These are phyloP conservation scores for Marasmius sp. DNA, from an alignment of 1,284 basidiomycete genomes.

Conservation along the genomic window DNA sequence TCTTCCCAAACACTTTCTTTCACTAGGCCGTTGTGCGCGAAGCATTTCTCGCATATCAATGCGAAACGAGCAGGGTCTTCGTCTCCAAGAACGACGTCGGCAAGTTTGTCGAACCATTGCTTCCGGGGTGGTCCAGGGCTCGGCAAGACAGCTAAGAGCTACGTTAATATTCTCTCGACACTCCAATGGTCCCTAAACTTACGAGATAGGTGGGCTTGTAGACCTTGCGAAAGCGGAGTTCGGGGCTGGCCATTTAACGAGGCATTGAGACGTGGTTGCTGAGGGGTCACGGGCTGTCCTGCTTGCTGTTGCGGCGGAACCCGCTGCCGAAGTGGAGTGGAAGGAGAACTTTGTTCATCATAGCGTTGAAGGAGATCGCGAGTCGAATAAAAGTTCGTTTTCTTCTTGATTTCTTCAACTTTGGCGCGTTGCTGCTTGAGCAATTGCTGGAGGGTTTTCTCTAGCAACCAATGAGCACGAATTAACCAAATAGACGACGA, in stretches of 20 bases:
- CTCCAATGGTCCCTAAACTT: constrained; percentile 12
- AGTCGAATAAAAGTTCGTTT: constrained; percentile 93
- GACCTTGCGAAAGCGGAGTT: constrained; percentile 7
- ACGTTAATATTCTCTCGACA: background rate
- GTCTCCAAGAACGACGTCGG: constrained; percentile 84
- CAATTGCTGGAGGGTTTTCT: constrained; percentile 76
- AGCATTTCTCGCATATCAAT: constrained; percentile 92
- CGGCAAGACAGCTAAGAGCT: constrained; percentile 17
- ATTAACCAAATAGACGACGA: background rate
- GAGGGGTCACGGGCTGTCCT: constrained; percentile 3
- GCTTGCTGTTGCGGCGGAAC: background rate
- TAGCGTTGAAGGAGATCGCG: constrained; percentile 90
- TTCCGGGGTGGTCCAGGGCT: constrained; percentile 59
- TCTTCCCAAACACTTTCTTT: constrained; percentile 88
- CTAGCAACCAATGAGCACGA: constrained; percentile 37
- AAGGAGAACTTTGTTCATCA: constrained; percentile 55
- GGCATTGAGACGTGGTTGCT: background rate
- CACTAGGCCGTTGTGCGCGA: constrained; percentile 92
- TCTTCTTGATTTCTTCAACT: constrained; percentile 96
- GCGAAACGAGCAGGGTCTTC: constrained; percentile 81
- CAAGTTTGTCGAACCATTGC: constrained; percentile 87
- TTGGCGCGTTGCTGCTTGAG: constrained; percentile 83
- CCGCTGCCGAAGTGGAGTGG: constrained; percentile 29
- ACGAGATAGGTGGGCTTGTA: constrained; percentile 20
- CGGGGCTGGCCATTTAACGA: background rate